phyloP scores from a whole-genome alignment of 495 filamentous ascomycete species.

The Emericellopsis terricola region DNA sequence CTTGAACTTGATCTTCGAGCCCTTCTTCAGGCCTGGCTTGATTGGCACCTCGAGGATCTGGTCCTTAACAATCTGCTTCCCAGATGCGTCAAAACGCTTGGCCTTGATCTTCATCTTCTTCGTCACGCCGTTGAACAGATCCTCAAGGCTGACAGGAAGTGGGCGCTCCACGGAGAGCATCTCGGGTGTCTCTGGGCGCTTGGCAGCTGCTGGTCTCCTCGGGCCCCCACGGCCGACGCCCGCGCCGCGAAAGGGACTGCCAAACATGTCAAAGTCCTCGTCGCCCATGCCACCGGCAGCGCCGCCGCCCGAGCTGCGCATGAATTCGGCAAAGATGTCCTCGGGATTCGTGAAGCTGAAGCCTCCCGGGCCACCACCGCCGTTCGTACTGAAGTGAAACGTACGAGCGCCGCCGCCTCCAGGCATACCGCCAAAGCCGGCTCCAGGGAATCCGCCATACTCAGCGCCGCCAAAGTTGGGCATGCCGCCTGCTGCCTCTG shows the following conservation, averaged over 20 bases:
- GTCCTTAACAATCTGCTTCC: slow-evolving; percentile 71
- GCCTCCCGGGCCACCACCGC: slow-evolving; percentile 26
- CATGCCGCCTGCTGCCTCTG: slow-evolving; percentile 22
- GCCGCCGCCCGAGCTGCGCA: slow-evolving; percentile 32
- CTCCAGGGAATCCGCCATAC: slow-evolving; percentile 27
- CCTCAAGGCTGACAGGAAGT: slow-evolving; percentile 66
- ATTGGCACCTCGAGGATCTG: slow-evolving; percentile 84
- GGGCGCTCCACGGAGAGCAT: slow-evolving; percentile 79
- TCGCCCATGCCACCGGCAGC: slow-evolving; percentile 5
- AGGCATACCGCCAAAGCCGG: slow-evolving; percentile 32
- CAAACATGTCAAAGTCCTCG: slow-evolving; percentile 8
- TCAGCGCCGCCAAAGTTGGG: slow-evolving; percentile 5
- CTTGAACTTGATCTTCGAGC: slow-evolving; percentile 94
- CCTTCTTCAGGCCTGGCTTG: slow-evolving; percentile 85
- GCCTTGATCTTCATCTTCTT: slow-evolving; percentile 98
- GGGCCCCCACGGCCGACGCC: slow-evolving; percentile 1
- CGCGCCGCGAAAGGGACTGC: slow-evolving; percentile 8
- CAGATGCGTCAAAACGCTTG: slow-evolving; percentile 75
- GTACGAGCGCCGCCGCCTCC: slow-evolving; percentile 28
- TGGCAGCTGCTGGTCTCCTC: neutral
- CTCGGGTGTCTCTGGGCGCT: slow-evolving; percentile 40
- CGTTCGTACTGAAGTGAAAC: slow-evolving; percentile 59
- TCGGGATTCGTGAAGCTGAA: slow-evolving; percentile 74
- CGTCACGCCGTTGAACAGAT: slow-evolving; percentile 62
- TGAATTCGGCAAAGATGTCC: slow-evolving; percentile 69